Evolutionary conservation across 306 rosid species (phyloP).

Genomic region (Dalbergia cultrata): DNA sequence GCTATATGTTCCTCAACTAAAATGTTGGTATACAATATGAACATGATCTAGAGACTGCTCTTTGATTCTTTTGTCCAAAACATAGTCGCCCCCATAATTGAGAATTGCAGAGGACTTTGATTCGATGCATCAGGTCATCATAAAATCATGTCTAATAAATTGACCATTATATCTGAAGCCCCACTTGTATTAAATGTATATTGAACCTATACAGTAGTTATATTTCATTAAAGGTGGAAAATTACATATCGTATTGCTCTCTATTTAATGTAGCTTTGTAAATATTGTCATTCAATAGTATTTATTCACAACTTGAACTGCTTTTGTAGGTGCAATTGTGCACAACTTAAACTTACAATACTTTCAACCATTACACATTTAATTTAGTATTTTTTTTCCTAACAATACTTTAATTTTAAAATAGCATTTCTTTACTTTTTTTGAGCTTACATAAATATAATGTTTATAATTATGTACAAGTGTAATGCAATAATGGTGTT

Average conservation of each 20-base stretch:
- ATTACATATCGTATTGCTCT: not conserved
- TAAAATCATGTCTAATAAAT: constrained; percentile 35
- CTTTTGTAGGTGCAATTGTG: too few species aligned
- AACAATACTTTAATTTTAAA: not conserved
- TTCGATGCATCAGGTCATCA: constrained; percentile 36
- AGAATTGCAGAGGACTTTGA: constrained; percentile 33
- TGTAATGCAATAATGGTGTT: not conserved
- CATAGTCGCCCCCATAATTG: not conserved
- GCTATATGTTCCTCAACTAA: not conserved
- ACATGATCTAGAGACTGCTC: constrained; percentile 4
- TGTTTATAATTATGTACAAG: not conserved
- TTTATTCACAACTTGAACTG: too few species aligned
- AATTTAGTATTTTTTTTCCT: too few species aligned
- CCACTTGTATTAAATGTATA: constrained; percentile 38
- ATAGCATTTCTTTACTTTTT: not conserved
- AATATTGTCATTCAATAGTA: too few species aligned
- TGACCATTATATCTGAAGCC: constrained; percentile 18
- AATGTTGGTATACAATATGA: not conserved
- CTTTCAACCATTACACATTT: not conserved
- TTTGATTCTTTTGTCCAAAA: not conserved
- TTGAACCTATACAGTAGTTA: constrained; percentile 3
- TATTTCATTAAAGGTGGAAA: constrained; percentile 12
- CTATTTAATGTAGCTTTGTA: not conserved
- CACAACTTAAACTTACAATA: not conserved
- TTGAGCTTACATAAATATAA: not conserved